Percentiles rank a stretch among this genome's conserved stretches.
Conservation (phyloP, 148 eudicot genomes). For the Persicaria tinctoria region DNA sequence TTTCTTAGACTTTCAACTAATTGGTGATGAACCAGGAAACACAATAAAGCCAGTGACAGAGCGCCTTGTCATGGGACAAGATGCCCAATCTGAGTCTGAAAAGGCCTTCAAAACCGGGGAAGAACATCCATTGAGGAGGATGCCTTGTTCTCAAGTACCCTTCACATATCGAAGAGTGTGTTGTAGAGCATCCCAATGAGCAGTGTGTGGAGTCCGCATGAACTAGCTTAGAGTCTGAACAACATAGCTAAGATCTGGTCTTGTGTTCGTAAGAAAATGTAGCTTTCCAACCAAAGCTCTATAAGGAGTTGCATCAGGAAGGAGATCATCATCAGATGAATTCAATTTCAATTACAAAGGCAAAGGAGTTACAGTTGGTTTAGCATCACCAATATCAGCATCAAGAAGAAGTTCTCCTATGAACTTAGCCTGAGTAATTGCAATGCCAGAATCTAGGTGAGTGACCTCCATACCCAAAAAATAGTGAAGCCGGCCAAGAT, state of each 20-base stretch:
- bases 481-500: too few species aligned
- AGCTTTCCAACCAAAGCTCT: neutral
- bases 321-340: neutral
- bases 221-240: neutral
- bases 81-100: neutral
- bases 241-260: neutral
- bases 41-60: neutral
- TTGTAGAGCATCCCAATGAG: neutral
- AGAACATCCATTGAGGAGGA: neutral
- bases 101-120: neutral
- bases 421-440: too few species aligned
- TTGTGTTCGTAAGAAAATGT: neutral
- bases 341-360: neutral
- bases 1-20: neutral
- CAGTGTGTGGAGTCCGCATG: neutral
- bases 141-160: neutral
- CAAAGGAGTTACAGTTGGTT: too few species aligned
- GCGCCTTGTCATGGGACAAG: neutral
- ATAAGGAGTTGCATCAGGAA: neutral
- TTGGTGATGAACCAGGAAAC: neutral
- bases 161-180: neutral
- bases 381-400: too few species aligned
- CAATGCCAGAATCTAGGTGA: too few species aligned
- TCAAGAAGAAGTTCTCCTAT: too few species aligned
- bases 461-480: too few species aligned